A percentile compares a stretch with the other conserved stretches of the same genome.
Conservation (phyloP, 2,329 filamentous ascomycete genomes). For the Podosphaera xanthii region DNA sequence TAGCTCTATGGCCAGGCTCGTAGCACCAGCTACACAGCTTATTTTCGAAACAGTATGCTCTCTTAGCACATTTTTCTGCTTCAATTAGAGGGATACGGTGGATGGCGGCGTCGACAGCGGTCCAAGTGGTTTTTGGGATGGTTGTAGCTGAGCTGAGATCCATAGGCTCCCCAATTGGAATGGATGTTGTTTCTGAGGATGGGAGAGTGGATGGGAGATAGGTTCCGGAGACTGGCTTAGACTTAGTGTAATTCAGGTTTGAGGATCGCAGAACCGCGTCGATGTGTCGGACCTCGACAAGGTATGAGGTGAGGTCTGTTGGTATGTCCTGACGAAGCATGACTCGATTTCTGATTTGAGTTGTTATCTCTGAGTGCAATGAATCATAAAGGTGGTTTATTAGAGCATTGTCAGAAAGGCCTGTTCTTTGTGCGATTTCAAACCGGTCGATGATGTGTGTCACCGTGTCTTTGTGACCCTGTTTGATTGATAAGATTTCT, state of each 20-base stretch:
- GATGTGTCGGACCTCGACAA: background rate
- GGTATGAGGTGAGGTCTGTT: background rate
- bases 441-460: background rate
- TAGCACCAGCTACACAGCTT: too few species aligned
- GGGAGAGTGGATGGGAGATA: too few species aligned
- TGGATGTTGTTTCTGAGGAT: too few species aligned
- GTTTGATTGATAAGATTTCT: background rate
- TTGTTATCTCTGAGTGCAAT: background rate
- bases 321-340: background rate
- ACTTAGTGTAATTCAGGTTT: background rate
- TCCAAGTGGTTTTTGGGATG: too few species aligned
- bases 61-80: too few species aligned
- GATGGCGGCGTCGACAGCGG: too few species aligned
- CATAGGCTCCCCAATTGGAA: too few species aligned
- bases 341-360: background rate
- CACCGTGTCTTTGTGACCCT: background rate
- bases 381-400: background rate
- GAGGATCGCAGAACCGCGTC: background rate
- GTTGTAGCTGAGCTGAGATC: too few species aligned
- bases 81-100: too few species aligned
- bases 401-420: background rate
- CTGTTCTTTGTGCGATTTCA: background rate
- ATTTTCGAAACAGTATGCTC: too few species aligned
- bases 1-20: too few species aligned
- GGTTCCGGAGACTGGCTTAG: too few species aligned